Base-by-base conservation (phyloP, 352 stramenopile genomes). In the Globisporangium ultimum region DNA sequence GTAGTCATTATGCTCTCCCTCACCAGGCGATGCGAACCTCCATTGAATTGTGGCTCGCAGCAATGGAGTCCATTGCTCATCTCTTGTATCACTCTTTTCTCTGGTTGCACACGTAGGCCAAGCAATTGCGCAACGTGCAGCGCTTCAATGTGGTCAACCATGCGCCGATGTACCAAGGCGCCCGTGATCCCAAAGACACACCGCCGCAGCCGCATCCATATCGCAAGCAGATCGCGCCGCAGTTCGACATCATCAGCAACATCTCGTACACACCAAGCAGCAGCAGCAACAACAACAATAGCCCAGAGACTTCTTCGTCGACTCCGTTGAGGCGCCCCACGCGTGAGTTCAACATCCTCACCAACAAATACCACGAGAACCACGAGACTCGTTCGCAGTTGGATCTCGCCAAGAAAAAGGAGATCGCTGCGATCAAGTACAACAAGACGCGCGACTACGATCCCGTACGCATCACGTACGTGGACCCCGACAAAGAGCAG, bases 231-330 rank as follows among this genome's bases (percentile, higher is more conserved):
- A 72, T 55, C 38, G 68, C 56, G 6, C 56, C 64, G 2, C 54
- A 71, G 14, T 91, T 83, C 68, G 84, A 91, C 62, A 89, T 91
- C 56, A 68, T 91, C 60, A 91, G 64, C 40, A 85, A 88, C 61
- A 47, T 68, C 43, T 38, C 70, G n/a, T 45, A 45, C 17, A 13
- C 40, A n/a, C 20, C 70, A 38, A 60, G 53, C 24, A 58, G 36
- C 46, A 12, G 18, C 10, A 48, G 47, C 46, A 57, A 24, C 10
- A 18, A 56, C 40, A 28, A 32, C 22, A 52, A 18, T 21, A 48
- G 40, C n/a, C 21, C 28, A 55, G 54, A 54, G 49, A 21, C 21
- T 4, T 28, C 41, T 20, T 38, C 58, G 55, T 40, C 22, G 53
- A 32, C 68, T 63, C 34, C 67, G 46, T 72, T 67, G 8, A 65